Percentiles rank a stretch among this genome's conserved stretches.
Conservation (phyloP, 169 alveolate species). For the Plasmodium inui region DNA sequence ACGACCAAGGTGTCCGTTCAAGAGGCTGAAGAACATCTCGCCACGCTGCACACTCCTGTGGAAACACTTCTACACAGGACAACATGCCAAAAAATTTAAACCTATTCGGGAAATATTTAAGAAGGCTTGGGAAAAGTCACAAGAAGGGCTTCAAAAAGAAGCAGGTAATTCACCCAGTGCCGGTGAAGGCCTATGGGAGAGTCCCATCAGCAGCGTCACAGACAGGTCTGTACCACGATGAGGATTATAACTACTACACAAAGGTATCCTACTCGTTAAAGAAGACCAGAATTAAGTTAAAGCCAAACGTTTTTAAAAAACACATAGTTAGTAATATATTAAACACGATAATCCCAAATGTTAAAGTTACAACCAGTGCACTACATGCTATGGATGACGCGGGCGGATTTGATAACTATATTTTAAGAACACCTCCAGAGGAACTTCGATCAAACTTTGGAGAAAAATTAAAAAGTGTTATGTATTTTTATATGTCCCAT, state of each 20-base stretch:
- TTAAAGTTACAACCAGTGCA: slow-evolving; percentile 88
- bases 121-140: slow-evolving; percentile 81
- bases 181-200: slow-evolving; percentile 91
- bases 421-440: slow-evolving; percentile 90
- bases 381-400: slow-evolving; percentile 90
- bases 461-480: slow-evolving; percentile 86
- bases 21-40: neutral
- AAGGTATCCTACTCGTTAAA: slow-evolving; percentile 87
- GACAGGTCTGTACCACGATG: slow-evolving; percentile 91
- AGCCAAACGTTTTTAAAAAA: slow-evolving; percentile 84
- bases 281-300: slow-evolving; percentile 84
- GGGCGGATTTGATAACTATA: slow-evolving; percentile 91
- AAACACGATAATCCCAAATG: slow-evolving; percentile 86
- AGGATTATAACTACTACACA: slow-evolving; percentile 88
- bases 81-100: slow-evolving; percentile 83
- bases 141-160: slow-evolving; percentile 87
- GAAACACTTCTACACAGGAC: neutral
- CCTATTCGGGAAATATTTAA: slow-evolving; percentile 84
- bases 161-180: slow-evolving; percentile 89
- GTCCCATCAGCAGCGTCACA: slow-evolving; percentile 92
- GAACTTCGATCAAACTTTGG: slow-evolving; percentile 90
- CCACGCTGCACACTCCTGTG: neutral
- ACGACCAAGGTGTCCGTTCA: neutral
- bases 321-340: slow-evolving; percentile 82
- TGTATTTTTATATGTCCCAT: slow-evolving; percentile 85